Base-by-base conservation (phyloP, 2,329 filamentous ascomycete genomes). In the Colletotrichum orbiculare region DNA sequence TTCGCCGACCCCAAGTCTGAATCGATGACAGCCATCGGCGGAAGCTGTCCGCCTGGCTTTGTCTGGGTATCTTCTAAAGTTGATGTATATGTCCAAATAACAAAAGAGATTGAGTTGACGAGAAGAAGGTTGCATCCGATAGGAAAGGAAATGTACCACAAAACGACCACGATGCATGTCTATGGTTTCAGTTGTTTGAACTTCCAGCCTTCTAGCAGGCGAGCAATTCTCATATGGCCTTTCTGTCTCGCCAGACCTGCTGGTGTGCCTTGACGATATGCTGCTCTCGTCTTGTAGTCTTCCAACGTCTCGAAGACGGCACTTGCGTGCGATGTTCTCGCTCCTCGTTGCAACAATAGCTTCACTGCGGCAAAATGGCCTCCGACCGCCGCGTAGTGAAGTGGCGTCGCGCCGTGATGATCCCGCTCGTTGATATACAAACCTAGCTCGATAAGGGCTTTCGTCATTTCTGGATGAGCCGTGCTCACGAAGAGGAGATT, bases 361-460 rank as follows among this genome's bases (percentile, higher is more conserved):
- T 72, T 76, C 68, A 71, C 75, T 17, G 64, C 67, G 8, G 64
- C 33, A 6, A 67, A 54, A 7, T 73, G 68, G 13, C 68, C 69
- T 15, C 71, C 70, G 4, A 69, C 55, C 4, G 68, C 67, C 6
- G 71, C 70, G 56, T 72, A 71, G 57, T 74, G 73, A n/a, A 72
- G 67, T 9, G 69, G 66, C 50, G 71, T 73, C 15, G 70, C 71
- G 35, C 70, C 71, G 53, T 67, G 53, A 9, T 69, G 52, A 58
- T 72, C 70, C 17, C 67, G 65, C 59, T 70, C 67, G 38, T 72
- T 72, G n/a, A 69, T 64, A 38, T 69, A 66, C 15, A 72, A 47
- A 7, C 64, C 64, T 15, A 58, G 54, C 7, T 66, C 56, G 9
- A 73, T 68, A 25, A 73, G 63, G 42, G 67, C 68, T 38, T 69